A percentile compares a stretch with the other conserved stretches of the same genome.
Conservation (phyloP, 192 early-diverging fungal species). For the Chytriomyces hyalinus region DNA sequence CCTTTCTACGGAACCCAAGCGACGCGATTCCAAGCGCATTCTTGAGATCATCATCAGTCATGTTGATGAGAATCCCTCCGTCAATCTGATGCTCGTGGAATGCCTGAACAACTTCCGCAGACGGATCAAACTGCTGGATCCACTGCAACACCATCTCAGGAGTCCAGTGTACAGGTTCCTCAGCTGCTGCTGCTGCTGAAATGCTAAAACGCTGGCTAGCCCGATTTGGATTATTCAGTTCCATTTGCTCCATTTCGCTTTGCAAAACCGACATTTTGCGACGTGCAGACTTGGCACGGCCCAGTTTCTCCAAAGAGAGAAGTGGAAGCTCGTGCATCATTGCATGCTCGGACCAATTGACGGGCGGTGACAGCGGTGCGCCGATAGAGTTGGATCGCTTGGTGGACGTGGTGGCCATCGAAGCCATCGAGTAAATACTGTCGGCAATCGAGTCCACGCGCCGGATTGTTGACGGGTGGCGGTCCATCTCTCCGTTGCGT, state of each 20-base stretch:
- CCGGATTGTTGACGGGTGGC: not conserved
- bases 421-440: not conserved
- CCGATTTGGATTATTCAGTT: not conserved
- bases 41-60: constrained; percentile 13
- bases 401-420: not conserved
- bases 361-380: not conserved
- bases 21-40: not conserved
- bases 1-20: constrained; percentile 17
- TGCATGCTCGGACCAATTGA: not conserved
- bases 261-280: not conserved
- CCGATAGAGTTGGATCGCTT: constrained; percentile 1
- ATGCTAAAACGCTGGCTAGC: not conserved
- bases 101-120: constrained; percentile 9
- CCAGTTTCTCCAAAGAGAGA: too few relatives aligned
- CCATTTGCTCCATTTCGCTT: not conserved
- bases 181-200: not conserved
- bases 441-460: not conserved
- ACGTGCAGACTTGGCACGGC: not conserved
- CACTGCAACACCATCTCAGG: constrained; percentile 16
- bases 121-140: constrained; percentile 3
- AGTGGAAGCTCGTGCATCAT: too few relatives aligned
- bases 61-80: not conserved
- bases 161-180: not conserved
- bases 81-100: constrained; percentile 18
- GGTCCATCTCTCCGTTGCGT: not conserved